Conservation (phyloP, 2,329 filamentous ascomycete genomes). For the Penicillium sp. region DNA sequence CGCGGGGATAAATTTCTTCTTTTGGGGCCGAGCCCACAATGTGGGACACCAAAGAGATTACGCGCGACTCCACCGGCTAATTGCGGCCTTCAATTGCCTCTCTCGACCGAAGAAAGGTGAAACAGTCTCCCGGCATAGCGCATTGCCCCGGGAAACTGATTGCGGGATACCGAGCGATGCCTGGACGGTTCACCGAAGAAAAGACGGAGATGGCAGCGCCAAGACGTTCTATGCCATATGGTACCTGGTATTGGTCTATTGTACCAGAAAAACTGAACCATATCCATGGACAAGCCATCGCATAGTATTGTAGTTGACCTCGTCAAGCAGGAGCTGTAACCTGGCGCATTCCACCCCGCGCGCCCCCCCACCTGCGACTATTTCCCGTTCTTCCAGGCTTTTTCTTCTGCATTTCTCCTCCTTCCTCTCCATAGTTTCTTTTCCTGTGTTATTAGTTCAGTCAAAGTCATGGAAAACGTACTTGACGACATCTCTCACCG, state of each 20-base stretch:
- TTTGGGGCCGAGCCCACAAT: background rate
- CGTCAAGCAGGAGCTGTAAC: background rate
- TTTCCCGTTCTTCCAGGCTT: background rate
- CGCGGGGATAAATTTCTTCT: slow-evolving; percentile 1
- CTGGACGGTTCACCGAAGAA: slow-evolving; percentile 23
- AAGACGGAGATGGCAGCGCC: slow-evolving; percentile 6
- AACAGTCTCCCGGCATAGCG: background rate
- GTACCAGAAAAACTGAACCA: background rate
- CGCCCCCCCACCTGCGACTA: slow-evolving; percentile 14
- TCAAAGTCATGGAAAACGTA: slow-evolving; percentile 63
- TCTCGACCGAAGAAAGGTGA: background rate
- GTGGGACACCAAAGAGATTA: background rate
- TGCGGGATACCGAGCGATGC: slow-evolving; percentile 23
- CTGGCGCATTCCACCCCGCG: slow-evolving; percentile 18
- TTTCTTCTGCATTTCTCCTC: slow-evolving; percentile 4
- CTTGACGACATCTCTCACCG: slow-evolving; percentile 96
- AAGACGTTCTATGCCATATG: slow-evolving; percentile 2
- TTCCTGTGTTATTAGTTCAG: background rate
- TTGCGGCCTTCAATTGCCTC: background rate
- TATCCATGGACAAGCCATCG: no score
- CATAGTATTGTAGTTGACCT: background rate
- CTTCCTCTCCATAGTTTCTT: slow-evolving; percentile 10
- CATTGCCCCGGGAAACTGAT: slow-evolving; percentile 13
- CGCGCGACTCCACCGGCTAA: background rate
- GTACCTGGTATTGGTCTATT: background rate